Conservation (phyloP, 2,329 filamentous ascomycete species). For the Botryotinia convoluta region DNA sequence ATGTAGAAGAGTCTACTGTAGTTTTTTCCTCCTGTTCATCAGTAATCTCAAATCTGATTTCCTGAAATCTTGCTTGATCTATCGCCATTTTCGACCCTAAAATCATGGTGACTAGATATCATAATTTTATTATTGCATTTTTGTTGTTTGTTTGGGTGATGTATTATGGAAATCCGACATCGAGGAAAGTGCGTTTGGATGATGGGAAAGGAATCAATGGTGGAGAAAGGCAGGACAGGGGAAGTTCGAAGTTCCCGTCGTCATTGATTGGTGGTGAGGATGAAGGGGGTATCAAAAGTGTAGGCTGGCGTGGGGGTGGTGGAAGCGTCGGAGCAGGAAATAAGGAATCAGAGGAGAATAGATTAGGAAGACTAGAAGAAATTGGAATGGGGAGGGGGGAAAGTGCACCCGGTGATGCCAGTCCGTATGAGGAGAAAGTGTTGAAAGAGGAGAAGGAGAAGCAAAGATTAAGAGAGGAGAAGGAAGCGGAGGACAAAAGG, state of each 20-base stretch:
- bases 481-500: not conserved
- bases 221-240: no score
- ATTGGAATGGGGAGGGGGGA: not conserved
- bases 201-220: not conserved
- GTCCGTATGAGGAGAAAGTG: not conserved
- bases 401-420: not conserved
- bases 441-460: not conserved
- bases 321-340: not conserved
- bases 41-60: no score
- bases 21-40: not conserved
- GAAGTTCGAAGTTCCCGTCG: not conserved
- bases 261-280: not conserved
- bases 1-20: not conserved
- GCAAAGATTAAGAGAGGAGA: not conserved
- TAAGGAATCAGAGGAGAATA: no score
- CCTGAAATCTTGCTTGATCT: not conserved
- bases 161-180: not conserved
- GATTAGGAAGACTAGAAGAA: not conserved
- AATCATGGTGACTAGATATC: not conserved
- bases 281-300: not conserved
- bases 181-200: not conserved
- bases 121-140: not conserved
- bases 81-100: not conserved
- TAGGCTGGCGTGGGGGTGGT: no score
- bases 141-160: constrained; percentile 5